Evolutionary conservation across 2,329 filamentous ascomycete species (phyloP).

Genomic region (Erysiphe neolycopersici): DNA sequence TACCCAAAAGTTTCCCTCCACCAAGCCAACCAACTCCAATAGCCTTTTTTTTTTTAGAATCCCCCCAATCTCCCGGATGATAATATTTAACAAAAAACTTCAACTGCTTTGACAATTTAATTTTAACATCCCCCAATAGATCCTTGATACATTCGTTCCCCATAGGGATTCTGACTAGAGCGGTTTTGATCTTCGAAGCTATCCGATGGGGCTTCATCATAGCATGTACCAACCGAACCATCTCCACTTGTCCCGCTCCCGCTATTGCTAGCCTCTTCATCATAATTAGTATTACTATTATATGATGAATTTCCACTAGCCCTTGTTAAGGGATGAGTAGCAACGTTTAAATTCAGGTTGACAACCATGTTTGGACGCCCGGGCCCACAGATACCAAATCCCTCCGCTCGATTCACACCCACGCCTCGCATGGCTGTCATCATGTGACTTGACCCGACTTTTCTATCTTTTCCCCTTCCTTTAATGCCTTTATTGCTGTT

Average conservation of each 20-base stretch:
- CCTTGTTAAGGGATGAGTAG: neutral
- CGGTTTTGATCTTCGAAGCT: constrained; percentile 6
- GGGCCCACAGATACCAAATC: constrained; percentile 4
- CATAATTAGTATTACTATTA: neutral
- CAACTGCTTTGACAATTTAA: no score
- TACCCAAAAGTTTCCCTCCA: no score
- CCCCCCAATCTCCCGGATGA: no score
- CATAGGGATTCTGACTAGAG: constrained; percentile 16
- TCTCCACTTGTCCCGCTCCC: constrained; percentile 12
- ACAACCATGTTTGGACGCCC: constrained; percentile 5
- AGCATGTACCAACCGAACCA: constrained; percentile 13
- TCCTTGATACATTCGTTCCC: constrained; percentile 18
- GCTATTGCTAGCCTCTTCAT: constrained; percentile 20
- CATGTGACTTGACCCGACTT: constrained; percentile 19
- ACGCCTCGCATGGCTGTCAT: constrained; percentile 2
- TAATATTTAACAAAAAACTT: no score
- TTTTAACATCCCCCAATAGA: no score
- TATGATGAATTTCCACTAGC: neutral
- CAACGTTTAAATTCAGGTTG: neutral
- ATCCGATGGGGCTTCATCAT: constrained; percentile 18
- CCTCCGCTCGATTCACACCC: constrained; percentile 1
- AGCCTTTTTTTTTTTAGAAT: no score
- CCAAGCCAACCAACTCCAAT: no score
- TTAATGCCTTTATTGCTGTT: constrained; percentile 98
- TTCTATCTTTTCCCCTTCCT: constrained; percentile 65